Evolutionary conservation across 192 early-diverging fungal species (phyloP), one percentile per base, ranked within the genome.

Genomic region (Linnemannia schmuckeri): DNA sequence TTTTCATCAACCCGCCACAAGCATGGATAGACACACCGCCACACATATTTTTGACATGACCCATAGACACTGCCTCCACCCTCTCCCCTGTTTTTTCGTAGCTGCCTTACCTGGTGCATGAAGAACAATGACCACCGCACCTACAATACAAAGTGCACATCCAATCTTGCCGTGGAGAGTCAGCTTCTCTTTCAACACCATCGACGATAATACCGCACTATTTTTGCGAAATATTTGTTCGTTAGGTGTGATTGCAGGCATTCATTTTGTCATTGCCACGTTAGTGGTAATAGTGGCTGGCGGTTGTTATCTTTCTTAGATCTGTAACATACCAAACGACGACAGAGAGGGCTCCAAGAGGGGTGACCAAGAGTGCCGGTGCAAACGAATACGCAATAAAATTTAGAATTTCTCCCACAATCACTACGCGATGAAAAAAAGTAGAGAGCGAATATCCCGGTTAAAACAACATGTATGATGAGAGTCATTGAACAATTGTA

Each of bases 361-460:
- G 98, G 18, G 98, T 99, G 17, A 99, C 97, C 52, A 99, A 83
- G 54, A 99, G 97, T n/a, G 98, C 98, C 5, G 96, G 97, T n/a
- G 97, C 96, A 91, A 97, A 99, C 46, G 96, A 94, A 83, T 99
- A 99, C n/a, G 98, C 98, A 4, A 96, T 91, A 92, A 99, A 98
- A 90, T 99, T 99, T 76, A 96, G 96, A 68, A 96, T 89, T 90
- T 99, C 98, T 35, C 98, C 98, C 66, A 98, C 82, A 27, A 96
- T 94, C 98, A 99, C 96, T 97, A 91, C 71, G 15, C 54, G 4
- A 6, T 57, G 37, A 30, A 77, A 46, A 5, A 52, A 49, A 30
- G 27, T 3, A 15, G 12, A 13, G 30, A 38, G 47, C 24, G 46
- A 54, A 10, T 4, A 15, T 15, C 12, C 10, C 8, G 30, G 30